A percentile compares a stretch with the other conserved stretches of the same genome.
phyloP scores from a whole-genome alignment of 164 flowering plant species.

The Nymphaea thermarum region DNA sequence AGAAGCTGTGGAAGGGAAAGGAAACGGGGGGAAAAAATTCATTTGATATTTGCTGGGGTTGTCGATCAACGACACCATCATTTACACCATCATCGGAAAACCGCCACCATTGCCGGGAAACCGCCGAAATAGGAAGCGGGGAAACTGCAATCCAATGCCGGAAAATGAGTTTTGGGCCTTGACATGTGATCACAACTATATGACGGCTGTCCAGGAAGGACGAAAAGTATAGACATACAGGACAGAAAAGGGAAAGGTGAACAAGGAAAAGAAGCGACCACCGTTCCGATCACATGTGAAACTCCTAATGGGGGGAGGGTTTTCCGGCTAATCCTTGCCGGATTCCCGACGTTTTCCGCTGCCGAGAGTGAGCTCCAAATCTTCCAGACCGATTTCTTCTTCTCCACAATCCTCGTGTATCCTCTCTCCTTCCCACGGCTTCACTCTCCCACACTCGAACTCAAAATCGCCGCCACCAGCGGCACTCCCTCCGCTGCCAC shows the following conservation, averaged over 20 bases:
- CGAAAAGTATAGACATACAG: background rate
- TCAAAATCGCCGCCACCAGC: slow-evolving; percentile 54
- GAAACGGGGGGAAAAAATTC: no score
- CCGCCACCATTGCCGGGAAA: no score
- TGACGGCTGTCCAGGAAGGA: background rate
- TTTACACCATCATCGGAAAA: no score
- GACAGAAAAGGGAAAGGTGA: background rate
- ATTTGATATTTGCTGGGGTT: no score
- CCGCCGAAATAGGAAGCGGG: background rate
- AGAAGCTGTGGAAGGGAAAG: no score
- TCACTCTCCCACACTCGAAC: slow-evolving; percentile 56
- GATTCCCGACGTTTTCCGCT: slow-evolving; percentile 26
- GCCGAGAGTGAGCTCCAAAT: slow-evolving; percentile 87
- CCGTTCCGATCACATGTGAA: background rate
- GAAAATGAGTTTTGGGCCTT: background rate
- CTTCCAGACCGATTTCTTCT: slow-evolving; percentile 27
- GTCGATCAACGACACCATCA: no score
- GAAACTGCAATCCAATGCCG: background rate
- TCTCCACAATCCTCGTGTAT: slow-evolving; percentile 70
- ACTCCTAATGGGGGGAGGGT: background rate
- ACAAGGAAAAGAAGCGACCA: background rate
- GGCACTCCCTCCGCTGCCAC: slow-evolving; percentile 31
- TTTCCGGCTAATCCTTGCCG: background rate
- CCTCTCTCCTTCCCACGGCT: slow-evolving; percentile 91
- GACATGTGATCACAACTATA: background rate